Conservation (phyloP, 768 basidiomycete genomes). For the Strobilomyces echinocephalus region DNA sequence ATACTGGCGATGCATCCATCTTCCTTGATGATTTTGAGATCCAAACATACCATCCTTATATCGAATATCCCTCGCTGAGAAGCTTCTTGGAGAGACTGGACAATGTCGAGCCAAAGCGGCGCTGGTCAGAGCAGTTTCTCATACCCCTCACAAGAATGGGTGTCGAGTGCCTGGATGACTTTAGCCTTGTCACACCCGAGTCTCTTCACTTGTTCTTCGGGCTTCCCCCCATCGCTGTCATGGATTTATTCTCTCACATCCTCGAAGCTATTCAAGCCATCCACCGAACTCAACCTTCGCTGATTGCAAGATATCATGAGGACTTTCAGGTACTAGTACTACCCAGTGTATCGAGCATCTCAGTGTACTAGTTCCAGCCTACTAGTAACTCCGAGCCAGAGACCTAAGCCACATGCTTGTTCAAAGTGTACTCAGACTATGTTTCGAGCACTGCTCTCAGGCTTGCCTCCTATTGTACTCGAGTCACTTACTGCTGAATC, state of each 20-base stretch:
- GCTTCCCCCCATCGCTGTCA: neutral
- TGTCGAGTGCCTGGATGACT: neutral
- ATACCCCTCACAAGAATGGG: neutral
- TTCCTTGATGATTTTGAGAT: too few relatives aligned
- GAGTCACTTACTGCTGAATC: too few relatives aligned
- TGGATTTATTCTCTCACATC: neutral
- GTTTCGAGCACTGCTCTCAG: too few relatives aligned
- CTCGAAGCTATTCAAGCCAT: neutral
- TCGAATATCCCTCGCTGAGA: neutral
- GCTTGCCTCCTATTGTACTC: too few relatives aligned
- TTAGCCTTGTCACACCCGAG: neutral
- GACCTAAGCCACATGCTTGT: too few relatives aligned
- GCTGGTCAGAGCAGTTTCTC: neutral
- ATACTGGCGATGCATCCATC: too few relatives aligned
- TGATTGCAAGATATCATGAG: too few relatives aligned
- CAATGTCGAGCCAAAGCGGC: neutral
- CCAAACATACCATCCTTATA: neutral
- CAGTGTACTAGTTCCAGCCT: too few relatives aligned
- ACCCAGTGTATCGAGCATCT: too few relatives aligned
- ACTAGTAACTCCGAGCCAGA: too few relatives aligned
- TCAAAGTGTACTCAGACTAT: too few relatives aligned
- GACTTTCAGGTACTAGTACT: too few relatives aligned
- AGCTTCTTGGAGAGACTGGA: neutral
- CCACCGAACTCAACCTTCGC: neutral
- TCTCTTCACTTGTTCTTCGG: neutral